Percentiles rank a stretch among this genome's conserved stretches.
Conservation (phyloP, 2,329 filamentous ascomycete genomes). For the Neopestalotiopsis clavispora region DNA sequence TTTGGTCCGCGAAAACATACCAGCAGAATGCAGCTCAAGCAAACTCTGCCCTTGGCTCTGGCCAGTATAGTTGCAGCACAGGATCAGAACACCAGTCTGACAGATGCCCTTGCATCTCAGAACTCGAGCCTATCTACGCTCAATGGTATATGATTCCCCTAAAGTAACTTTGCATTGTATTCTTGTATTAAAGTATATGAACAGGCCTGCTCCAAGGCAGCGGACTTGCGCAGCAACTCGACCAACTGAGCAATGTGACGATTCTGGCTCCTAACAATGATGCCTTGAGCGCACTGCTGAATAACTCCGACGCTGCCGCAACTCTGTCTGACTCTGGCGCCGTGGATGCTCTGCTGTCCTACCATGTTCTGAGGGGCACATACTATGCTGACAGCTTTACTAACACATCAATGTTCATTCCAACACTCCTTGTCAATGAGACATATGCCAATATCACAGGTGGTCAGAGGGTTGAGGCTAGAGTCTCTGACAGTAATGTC, state of each 20-base stretch:
- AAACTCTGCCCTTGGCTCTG: constrained; percentile 16
- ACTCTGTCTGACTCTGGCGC: constrained; percentile 27
- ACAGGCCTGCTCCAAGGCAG: constrained; percentile 28
- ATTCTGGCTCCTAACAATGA: constrained; percentile 62
- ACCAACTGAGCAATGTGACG: constrained; percentile 52
- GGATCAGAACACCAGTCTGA: constrained; percentile 17
- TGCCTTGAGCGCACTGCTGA: constrained; percentile 46
- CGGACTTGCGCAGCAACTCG: constrained; percentile 20
- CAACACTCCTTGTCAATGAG: constrained; percentile 51
- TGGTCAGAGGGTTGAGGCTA: constrained; percentile 60
- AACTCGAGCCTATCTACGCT: constrained; percentile 20
- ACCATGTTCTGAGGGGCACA: constrained; percentile 63
- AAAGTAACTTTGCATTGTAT: not conserved
- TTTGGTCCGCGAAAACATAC: not conserved
- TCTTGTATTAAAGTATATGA: not conserved
- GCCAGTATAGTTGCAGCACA: constrained; percentile 17
- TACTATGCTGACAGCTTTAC: constrained; percentile 38
- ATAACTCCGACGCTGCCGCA: constrained; percentile 35
- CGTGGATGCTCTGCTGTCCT: constrained; percentile 52
- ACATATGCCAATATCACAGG: constrained; percentile 63
- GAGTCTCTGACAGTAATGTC: constrained; percentile 45
- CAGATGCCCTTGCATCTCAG: constrained; percentile 18
- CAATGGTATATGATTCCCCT: constrained; percentile 12
- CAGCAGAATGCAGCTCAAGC: constrained; percentile 20
- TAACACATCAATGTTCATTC: constrained; percentile 38